Evolutionary conservation across 2,329 filamentous ascomycete genomes (phyloP), one percentile per base, ranked within the genome.

Genomic region (Teratosphaeria pseudoeucalypti): DNA sequence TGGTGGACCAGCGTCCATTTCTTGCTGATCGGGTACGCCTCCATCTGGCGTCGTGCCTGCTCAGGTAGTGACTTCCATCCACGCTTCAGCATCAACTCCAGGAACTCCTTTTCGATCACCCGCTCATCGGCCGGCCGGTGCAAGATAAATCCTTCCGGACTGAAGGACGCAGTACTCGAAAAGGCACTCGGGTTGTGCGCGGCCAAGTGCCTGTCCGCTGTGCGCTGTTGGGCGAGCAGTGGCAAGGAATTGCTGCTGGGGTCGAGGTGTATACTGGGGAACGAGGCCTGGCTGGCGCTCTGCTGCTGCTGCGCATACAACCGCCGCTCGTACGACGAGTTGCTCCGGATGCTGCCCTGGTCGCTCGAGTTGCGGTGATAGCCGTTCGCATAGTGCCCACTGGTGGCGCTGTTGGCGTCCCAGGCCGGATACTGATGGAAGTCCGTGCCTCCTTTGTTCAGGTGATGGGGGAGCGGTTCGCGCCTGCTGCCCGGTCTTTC

Each of bases 1-100:
- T 99, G 92, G 73, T 97, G 88, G 57, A 99, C 88, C 61, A 99
- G 78, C 1, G 91, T 96, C 94, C 94, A 99, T 76, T 97, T 99
- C 80, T 97, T 97, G 64, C 86, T 84, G 9, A 94, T 84, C 14
- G 92, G 90, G 72, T 99, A 97, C 43, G 91, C 91, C 76, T 94
- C 84, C 92, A 99, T 97, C 78, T 97, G 94, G 62, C 92, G 83
- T 66, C 88, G 85, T 34, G 94, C 94, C 77, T 96, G 90, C 71
- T 99, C 94, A 5, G 94, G 94, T 64, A 99, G 79, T 74, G 95
- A 95, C 77, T 96, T 94, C 90, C 92, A 97, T 65, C 92, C 94
- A 76, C 94, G 85, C 77, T 96, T 96, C 70, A 95, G 89, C 94
- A 99, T 97, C 65, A 99, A 78, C 57, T 90, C 87, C 69, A 92